phyloP scores from a whole-genome alignment of 345 rosid genomes.

The Ceriops tagal region DNA sequence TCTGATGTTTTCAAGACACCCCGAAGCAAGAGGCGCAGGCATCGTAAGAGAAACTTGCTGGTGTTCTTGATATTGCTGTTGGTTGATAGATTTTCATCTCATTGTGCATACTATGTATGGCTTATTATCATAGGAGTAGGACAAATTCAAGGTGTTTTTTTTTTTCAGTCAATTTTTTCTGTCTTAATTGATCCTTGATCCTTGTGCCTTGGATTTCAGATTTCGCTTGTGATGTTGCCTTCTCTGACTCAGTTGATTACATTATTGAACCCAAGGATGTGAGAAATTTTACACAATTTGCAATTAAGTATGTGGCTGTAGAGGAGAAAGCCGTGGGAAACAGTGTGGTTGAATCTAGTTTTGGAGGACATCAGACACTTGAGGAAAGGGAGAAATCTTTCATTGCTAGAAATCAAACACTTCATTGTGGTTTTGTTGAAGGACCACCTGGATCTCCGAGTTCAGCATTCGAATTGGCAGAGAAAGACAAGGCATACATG shows the following conservation, averaged over 20 bases:
- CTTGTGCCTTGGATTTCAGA: conserved; percentile 39
- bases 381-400: conserved; percentile 72
- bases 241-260: conserved; percentile 48
- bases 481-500: conserved; percentile 65
- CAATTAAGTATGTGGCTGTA: conserved; percentile 46
- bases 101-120: neutral
- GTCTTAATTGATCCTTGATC: conserved; percentile 2
- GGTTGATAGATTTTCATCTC: neutral
- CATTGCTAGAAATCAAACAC: conserved; percentile 54
- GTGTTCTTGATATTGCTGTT: neutral
- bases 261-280: conserved; percentile 49
- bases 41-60: conserved; percentile 33
- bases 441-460: conserved; percentile 44
- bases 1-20: conserved; percentile 20
- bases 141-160: neutral
- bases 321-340: conserved; percentile 35
- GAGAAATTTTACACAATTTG: conserved; percentile 51
- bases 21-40: conserved; percentile 36
- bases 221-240: conserved; percentile 58
- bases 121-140: too few relatives aligned
- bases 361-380: conserved; percentile 84
- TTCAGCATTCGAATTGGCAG: conserved; percentile 63
- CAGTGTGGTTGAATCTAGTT: conserved; percentile 42
- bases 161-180: conserved; percentile 4
- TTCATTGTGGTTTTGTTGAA: conserved; percentile 86